Evolutionary conservation across 2,329 filamentous ascomycete genomes (phyloP).

Genomic region (Phialocephala subalpina): DNA sequence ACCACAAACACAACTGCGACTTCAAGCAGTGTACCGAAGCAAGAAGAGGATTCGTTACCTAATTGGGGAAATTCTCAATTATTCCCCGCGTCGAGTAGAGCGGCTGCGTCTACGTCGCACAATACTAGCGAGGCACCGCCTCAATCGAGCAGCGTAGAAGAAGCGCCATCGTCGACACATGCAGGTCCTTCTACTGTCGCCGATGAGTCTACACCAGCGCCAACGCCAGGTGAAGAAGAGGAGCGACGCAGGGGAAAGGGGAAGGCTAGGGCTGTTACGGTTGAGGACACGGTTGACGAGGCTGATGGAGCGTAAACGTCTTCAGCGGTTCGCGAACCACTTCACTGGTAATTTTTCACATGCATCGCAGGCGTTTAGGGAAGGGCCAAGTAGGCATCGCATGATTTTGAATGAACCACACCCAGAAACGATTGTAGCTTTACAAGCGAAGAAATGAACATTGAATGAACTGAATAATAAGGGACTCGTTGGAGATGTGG

Average conservation of each 20-base stretch:
- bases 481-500: neutral
- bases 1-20: conserved; percentile 26
- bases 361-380: conserved; percentile 12
- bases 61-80: conserved; percentile 40
- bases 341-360: conserved; percentile 8
- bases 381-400: neutral
- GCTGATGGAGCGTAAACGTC: conserved; percentile 38
- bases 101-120: neutral
- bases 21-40: conserved; percentile 24
- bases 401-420: conserved; percentile 5
- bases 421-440: neutral
- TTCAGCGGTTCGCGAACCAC: conserved; percentile 10
- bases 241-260: conserved; percentile 45
- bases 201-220: conserved; percentile 17
- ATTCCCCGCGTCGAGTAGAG: conserved; percentile 30
- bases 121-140: conserved; percentile 12
- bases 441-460: conserved; percentile 4
- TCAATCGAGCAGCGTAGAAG: neutral
- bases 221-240: conserved; percentile 25
- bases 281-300: conserved; percentile 55
- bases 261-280: conserved; percentile 55
- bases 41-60: conserved; percentile 28
- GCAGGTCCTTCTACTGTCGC: conserved; percentile 19
- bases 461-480: neutral
- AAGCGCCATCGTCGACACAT: conserved; percentile 12